phyloP scores from a whole-genome alignment of 345 rosid species.

The Aquilaria sinensis region DNA sequence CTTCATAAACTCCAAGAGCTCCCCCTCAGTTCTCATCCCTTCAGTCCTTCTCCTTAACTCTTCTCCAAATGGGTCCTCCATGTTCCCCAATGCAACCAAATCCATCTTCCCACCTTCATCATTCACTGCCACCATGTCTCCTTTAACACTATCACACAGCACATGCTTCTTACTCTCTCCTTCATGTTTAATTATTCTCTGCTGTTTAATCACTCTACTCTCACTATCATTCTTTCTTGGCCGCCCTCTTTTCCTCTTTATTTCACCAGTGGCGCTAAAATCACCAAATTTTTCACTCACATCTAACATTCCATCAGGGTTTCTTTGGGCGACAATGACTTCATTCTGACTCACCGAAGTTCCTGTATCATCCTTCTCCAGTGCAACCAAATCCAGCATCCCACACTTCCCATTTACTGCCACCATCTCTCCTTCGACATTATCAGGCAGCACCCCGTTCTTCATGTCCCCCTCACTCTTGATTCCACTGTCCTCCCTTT shows the following conservation, averaged over 20 bases:
- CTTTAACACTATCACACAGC: not conserved
- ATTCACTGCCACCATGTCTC: slow-evolving; percentile 9
- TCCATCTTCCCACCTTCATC: slow-evolving; percentile 29
- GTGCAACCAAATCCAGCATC: slow-evolving; percentile 21
- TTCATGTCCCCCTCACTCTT: slow-evolving; percentile 14
- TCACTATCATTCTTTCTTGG: slow-evolving; percentile 14
- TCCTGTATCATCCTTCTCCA: too few relatives aligned
- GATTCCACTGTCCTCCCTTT: not conserved
- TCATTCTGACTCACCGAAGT: too few relatives aligned
- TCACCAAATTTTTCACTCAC: not conserved
- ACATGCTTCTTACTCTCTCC: slow-evolving; percentile 16
- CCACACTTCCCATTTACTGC: slow-evolving; percentile 12
- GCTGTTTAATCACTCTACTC: slow-evolving; percentile 1
- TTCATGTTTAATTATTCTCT: slow-evolving; percentile 3
- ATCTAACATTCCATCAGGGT: too few relatives aligned
- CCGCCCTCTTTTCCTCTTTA: slow-evolving; percentile 21
- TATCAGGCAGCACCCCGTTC: slow-evolving; percentile 3
- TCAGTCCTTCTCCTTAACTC: slow-evolving; percentile 51
- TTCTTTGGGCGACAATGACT: too few relatives aligned
- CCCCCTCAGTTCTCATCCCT: slow-evolving; percentile 39
- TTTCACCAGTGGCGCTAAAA: slow-evolving; percentile 4
- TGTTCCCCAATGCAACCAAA: slow-evolving; percentile 19
- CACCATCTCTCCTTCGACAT: slow-evolving; percentile 7
- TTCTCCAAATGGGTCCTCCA: slow-evolving; percentile 43
- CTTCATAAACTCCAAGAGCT: slow-evolving; percentile 43